Base-by-base conservation (phyloP, 208 protist species). In the Trypanosoma melophagium region DNA sequence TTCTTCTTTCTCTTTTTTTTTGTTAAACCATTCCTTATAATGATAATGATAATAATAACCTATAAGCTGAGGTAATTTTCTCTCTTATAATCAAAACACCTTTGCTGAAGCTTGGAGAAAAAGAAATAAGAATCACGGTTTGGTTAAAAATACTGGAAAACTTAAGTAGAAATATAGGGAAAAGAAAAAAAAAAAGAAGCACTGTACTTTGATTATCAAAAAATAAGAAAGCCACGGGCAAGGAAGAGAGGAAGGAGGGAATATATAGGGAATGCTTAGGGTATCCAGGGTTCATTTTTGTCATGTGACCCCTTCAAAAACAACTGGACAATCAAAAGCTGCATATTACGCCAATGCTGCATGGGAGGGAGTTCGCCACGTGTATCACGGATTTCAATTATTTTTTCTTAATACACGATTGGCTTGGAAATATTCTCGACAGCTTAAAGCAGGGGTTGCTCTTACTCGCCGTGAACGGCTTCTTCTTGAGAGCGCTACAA, bases 401-500 rank as follows among this genome's bases (percentile, higher is more conserved):
- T 96, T 96, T 64, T 91, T 90, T 62, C 79, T 94, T 56, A 96
- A 96, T 70, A 94, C 88, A 38, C 76, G 80, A 10, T 76, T 96
- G 42, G 90, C 90, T 22, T 94, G 88, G 88, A 90, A 87, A 67
- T 94, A 94, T 67, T 92, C 86, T 24, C 82, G 86, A 12, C 90
- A 92, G 56, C 75, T 96, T 47, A 92, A 91, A 69, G 76, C 80
- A 25, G 90, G 90, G 35, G 86, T 94, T 35, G 87, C 90, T 40
- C 80, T 96, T 35, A 96, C 90, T 19, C 75, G 90, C 24, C 90
- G 90, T 21, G 90, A 96, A 72, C 86, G 90, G 4, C 72, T 92
- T 50, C 79, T 96, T n/a, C 72, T 99, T 45, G 84, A 97, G 51
- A 89, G 91, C 47, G 97, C 96, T 31, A 93, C 94, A 4, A 86